A percentile compares a stretch with the other conserved stretches of the same genome.
These are phyloP conservation scores for Calocera cornea DNA, from an alignment of 768 basidiomycete genomes.

Conservation along the genomic window DNA sequence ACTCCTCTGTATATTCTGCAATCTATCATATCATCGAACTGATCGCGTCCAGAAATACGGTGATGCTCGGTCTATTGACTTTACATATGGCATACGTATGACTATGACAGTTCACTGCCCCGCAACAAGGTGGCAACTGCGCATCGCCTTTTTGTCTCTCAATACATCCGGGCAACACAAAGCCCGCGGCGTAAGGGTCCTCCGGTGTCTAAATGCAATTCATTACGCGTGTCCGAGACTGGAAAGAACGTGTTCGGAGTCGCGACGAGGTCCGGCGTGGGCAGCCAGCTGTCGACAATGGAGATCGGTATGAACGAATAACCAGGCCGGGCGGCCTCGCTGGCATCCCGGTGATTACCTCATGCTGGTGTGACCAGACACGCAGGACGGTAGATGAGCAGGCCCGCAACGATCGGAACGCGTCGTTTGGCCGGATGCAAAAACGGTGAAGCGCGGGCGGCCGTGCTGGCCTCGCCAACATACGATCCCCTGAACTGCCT, in stretches of 20 bases:
- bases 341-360: neutral
- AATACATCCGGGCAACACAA: neutral
- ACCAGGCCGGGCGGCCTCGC: neutral
- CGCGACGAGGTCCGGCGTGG: neutral
- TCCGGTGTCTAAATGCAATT: neutral
- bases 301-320: neutral
- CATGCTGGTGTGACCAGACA: neutral
- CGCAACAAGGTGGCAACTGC: neutral
- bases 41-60: neutral
- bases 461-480: constrained; percentile 6
- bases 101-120: no score
- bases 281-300: neutral
- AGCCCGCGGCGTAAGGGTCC: constrained; percentile 2
- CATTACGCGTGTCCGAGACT: neutral
- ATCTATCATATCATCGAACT: constrained; percentile 6
- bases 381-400: neutral
- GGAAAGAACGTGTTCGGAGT: neutral
- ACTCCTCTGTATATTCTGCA: constrained; percentile 1
- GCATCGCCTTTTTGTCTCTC: neutral
- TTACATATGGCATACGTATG: neutral
- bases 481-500: neutral
- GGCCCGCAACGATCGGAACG: constrained; percentile 1
- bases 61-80: neutral
- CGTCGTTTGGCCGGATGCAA: constrained; percentile 1
- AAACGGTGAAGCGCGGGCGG: constrained; percentile 1